Percentiles rank a stretch among this genome's conserved stretches.
phyloP scores from a whole-genome alignment of 139 green algal species.

The Chlorella sp. region DNA sequence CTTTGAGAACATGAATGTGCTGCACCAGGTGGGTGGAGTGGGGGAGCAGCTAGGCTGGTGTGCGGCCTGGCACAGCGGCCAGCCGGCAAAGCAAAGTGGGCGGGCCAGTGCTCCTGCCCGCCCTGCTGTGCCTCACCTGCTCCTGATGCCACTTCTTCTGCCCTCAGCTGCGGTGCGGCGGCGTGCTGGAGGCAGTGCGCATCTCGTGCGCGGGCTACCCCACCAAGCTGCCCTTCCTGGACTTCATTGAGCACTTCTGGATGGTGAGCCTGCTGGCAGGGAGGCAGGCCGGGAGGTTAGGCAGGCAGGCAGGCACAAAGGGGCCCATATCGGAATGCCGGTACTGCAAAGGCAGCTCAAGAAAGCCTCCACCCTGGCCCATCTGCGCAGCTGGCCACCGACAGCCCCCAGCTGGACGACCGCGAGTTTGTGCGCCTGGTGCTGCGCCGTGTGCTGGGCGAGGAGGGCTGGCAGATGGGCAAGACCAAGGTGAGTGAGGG shows the following conservation, averaged over 20 bases:
- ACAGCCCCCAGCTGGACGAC: slow-evolving; percentile 60
- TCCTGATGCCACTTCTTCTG: not conserved
- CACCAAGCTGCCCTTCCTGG: slow-evolving; percentile 82
- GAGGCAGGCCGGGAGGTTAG: too few species aligned
- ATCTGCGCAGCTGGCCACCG: too few species aligned
- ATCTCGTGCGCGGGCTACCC: slow-evolving; percentile 97
- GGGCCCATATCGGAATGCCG: too few species aligned
- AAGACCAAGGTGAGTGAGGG: slow-evolving; percentile 76
- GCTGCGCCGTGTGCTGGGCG: slow-evolving; percentile 28
- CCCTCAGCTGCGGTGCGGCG: slow-evolving; percentile 94
- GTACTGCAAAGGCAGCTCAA: too few species aligned
- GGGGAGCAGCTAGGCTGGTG: not conserved
- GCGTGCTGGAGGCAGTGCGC: slow-evolving; percentile 98
- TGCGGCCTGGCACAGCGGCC: too few species aligned
- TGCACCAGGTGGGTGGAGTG: slow-evolving; percentile 70
- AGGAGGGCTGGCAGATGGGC: slow-evolving; percentile 82
- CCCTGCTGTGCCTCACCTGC: not conserved
- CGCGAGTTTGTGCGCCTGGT: slow-evolving; percentile 37
- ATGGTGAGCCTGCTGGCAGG: slow-evolving; percentile 73
- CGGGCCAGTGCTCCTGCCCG: not conserved
- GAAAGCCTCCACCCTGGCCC: too few species aligned
- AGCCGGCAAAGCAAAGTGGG: too few species aligned
- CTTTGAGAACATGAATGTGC: slow-evolving; percentile 94
- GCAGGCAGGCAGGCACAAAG: too few species aligned
- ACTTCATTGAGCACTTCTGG: slow-evolving; percentile 98